Base-by-base conservation (phyloP, 441 rosid species). In the Breynia disticha region DNA sequence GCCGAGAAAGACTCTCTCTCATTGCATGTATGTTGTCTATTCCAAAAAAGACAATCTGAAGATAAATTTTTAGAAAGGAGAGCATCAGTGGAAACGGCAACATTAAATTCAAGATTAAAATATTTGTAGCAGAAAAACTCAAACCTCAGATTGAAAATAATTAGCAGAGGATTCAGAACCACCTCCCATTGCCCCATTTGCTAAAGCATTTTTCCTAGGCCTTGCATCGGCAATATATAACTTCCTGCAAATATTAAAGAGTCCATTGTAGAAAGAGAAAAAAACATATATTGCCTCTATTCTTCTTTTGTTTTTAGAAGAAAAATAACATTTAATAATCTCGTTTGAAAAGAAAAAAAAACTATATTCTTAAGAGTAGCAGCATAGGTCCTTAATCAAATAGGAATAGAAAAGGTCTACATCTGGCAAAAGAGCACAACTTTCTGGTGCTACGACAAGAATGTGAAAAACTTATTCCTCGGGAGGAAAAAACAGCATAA, bases 181-280 rank as follows among this genome's bases (percentile, higher is more conserved):
- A 71, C 99, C 99, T 65, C 99, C 99, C 94, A 70, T 90, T 56
- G 99, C 99, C 35, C 96, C 99, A 87, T 94, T 94, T 57, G 99
- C 99, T 56, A 94, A 75, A 62, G 97, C 97, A 81, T 94, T 90
- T 79, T 86, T 94, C 67, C 95, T 82, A 22, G 99, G 97, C 72
- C 99, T 85, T 53, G 99, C 99, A 70, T 94, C 99, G 55, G 86
- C 97, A 63, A 94, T 90, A 65, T 90, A 94, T 52, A 94, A 81
- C 76, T 94, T 94, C 81, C 99, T 90, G 57, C 54, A 68, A 69
- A 39, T 14, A 39, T 55, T 60, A 56, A 48, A 59, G 18, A 38
- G 37, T 21, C 16, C 60, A 44, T 22, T 16, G 47, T 20, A 35
- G 56, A 46, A 18, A 19, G 48, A 32, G 32, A 17, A 22, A 54